Conservation (phyloP, 2,329 filamentous ascomycete species). For the Alternaria rosae region DNA sequence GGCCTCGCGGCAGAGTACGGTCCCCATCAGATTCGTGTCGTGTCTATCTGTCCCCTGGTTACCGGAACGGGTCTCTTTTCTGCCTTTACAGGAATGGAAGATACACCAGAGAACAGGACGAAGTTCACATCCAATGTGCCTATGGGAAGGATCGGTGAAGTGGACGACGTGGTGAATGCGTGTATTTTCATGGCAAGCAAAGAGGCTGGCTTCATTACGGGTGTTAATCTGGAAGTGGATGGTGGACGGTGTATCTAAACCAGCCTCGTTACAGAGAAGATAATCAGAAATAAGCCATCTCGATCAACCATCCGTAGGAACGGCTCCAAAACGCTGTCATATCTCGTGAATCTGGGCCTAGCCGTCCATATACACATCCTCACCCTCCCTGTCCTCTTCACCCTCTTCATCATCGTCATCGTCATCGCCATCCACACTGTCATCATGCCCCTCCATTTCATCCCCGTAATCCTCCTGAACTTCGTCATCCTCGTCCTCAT, state of each 20-base stretch:
- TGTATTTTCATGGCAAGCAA: constrained; percentile 65
- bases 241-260: constrained; percentile 48
- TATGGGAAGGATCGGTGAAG: constrained; percentile 65
- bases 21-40: constrained; percentile 74
- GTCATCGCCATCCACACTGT: not conserved
- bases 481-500: not conserved
- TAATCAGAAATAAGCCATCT: not conserved
- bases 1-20: constrained; percentile 77
- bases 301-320: not conserved
- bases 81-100: constrained; percentile 66
- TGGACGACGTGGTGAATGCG: constrained; percentile 66
- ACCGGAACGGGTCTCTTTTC: constrained; percentile 70
- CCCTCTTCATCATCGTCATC: constrained; percentile 10
- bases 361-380: not conserved
- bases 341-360: not conserved
- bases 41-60: constrained; percentile 73
- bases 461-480: not conserved
- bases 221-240: constrained; percentile 55
- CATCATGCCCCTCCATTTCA: not conserved
- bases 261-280: not conserved
- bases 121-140: constrained; percentile 65
- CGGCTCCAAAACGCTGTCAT: not conserved
- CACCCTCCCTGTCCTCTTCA: not conserved
- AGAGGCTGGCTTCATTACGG: constrained; percentile 68
- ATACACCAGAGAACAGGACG: constrained; percentile 63